Conservation (phyloP, 2,329 filamentous ascomycete genomes). For the Ophiostoma angusticollis region DNA sequence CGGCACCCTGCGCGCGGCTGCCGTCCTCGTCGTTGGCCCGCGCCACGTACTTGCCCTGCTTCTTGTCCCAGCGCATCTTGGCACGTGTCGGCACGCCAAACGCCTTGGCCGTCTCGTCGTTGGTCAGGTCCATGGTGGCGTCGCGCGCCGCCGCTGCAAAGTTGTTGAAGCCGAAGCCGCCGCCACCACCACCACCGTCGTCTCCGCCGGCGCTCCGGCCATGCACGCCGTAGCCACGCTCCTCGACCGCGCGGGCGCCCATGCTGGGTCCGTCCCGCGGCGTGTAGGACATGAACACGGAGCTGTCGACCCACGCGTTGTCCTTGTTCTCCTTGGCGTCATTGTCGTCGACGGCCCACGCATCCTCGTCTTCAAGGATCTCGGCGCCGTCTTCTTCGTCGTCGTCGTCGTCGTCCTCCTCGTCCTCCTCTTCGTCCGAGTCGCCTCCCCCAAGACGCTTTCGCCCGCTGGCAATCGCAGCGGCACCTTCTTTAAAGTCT, state of each 20-base stretch:
- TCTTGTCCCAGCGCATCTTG: conserved; percentile 92
- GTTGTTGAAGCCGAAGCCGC: conserved; percentile 38
- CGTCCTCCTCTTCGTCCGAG: conserved; percentile 22
- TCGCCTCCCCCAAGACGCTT: conserved; percentile 43
- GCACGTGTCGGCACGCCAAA: conserved; percentile 66
- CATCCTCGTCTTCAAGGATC: conserved; percentile 48
- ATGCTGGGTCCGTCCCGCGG: conserved; percentile 57
- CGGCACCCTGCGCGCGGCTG: conserved; percentile 38
- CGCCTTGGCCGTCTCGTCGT: conserved; percentile 69
- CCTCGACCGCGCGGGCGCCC: conserved; percentile 49
- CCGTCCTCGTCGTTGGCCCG: conserved; percentile 92
- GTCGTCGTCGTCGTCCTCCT: conserved; percentile 40
- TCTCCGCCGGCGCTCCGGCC: conserved; percentile 22
- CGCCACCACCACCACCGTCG: conserved; percentile 44
- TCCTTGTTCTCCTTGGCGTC: conserved; percentile 15
- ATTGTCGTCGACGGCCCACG: conserved; percentile 25
- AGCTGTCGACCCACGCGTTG: conserved; percentile 64
- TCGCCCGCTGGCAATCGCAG: conserved; percentile 21
- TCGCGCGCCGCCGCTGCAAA: conserved; percentile 82
- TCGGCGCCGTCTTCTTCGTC: conserved; percentile 56
- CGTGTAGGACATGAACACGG: conserved; percentile 94
- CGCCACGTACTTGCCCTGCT: conserved; percentile 87
- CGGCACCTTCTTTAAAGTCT: conserved; percentile 18
- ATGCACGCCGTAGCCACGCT: conserved; percentile 86
- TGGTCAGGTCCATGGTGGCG: conserved; percentile 82